A percentile compares a stretch with the other conserved stretches of the same genome.
Evolutionary conservation across 139 green algal species (phyloP).

Genomic region (Tetradesmus lagerheimii): DNA sequence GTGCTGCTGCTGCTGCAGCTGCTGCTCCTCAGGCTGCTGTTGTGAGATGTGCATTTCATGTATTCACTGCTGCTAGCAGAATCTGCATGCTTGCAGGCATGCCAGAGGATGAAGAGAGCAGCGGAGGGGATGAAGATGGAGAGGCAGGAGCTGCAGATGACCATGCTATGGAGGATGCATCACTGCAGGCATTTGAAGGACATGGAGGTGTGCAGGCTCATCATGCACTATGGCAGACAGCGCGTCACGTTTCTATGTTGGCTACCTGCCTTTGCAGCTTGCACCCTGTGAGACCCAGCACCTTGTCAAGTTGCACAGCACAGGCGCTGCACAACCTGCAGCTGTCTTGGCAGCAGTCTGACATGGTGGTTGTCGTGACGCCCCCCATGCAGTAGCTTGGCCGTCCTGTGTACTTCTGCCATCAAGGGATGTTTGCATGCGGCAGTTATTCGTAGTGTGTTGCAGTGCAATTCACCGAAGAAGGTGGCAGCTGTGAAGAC

Average conservation of each 20-base stretch:
- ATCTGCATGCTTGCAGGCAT: constrained; percentile 23
- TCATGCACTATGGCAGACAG: neutral
- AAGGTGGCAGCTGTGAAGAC: neutral
- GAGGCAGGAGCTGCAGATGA: constrained; percentile 15
- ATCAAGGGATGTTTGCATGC: too few species aligned
- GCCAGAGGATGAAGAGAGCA: constrained; percentile 56
- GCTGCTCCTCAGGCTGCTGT: neutral
- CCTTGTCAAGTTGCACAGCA: too few species aligned
- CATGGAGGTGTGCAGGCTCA: constrained; percentile 61
- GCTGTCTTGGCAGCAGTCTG: too few species aligned
- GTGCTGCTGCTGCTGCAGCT: neutral
- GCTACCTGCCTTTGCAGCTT: too few species aligned
- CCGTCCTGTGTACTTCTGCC: too few species aligned
- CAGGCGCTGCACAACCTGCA: too few species aligned
- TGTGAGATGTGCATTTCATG: neutral
- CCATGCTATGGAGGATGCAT: constrained; percentile 67
- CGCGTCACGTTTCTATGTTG: too few species aligned
- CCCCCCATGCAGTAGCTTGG: too few species aligned
- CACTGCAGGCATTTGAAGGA: constrained; percentile 76
- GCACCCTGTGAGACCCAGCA: too few species aligned
- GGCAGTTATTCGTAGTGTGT: neutral
- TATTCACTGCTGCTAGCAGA: neutral
- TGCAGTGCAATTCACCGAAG: too few species aligned
- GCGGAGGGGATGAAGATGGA: constrained; percentile 55
- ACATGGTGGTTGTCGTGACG: too few species aligned